These are phyloP conservation scores for Neurospora sp. DNA, from an alignment of 495 filamentous ascomycete species.

Conservation along the genomic window DNA sequence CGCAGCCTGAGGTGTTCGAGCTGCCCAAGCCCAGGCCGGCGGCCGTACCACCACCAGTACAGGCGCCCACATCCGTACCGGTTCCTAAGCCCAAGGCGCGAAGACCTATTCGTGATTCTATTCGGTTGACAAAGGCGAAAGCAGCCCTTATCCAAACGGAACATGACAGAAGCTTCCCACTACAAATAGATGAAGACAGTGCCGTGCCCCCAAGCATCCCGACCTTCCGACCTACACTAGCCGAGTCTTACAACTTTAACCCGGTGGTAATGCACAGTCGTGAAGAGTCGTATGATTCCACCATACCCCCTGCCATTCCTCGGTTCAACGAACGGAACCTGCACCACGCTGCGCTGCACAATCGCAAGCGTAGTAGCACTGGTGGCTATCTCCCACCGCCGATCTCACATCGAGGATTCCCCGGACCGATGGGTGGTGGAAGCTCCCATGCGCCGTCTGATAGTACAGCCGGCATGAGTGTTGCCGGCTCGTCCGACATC, in stretches of 20 bases:
- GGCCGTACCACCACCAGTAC: not conserved
- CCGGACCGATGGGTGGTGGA: constrained; percentile 39
- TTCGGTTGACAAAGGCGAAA: constrained; percentile 77
- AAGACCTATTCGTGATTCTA: constrained; percentile 74
- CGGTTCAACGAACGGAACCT: constrained; percentile 51
- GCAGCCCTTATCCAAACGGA: constrained; percentile 35
- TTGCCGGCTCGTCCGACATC: constrained; percentile 50
- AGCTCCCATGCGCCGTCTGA: constrained; percentile 36
- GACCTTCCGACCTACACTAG: constrained; percentile 15
- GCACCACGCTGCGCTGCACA: constrained; percentile 40
- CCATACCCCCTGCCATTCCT: constrained; percentile 72
- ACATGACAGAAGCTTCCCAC: constrained; percentile 9
- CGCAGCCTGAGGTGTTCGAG: constrained; percentile 38
- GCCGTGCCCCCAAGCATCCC: constrained; percentile 16
- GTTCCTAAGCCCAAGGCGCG: constrained; percentile 31
- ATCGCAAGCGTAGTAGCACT: constrained; percentile 78
- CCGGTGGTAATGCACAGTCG: constrained; percentile 13
- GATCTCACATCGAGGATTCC: constrained; percentile 64
- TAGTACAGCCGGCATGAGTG: constrained; percentile 41
- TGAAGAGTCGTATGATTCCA: constrained; percentile 38
- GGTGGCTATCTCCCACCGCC: constrained; percentile 56
- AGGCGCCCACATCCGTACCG: not conserved
- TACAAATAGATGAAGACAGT: constrained; percentile 13
- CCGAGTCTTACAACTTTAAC: constrained; percentile 8
- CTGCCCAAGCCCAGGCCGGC: constrained; percentile 26